A percentile compares a stretch with the other conserved stretches of the same genome.
These are phyloP conservation scores for Vaccinium myrtillus DNA, from an alignment of 148 eudicot genomes.

Conservation along the genomic window DNA sequence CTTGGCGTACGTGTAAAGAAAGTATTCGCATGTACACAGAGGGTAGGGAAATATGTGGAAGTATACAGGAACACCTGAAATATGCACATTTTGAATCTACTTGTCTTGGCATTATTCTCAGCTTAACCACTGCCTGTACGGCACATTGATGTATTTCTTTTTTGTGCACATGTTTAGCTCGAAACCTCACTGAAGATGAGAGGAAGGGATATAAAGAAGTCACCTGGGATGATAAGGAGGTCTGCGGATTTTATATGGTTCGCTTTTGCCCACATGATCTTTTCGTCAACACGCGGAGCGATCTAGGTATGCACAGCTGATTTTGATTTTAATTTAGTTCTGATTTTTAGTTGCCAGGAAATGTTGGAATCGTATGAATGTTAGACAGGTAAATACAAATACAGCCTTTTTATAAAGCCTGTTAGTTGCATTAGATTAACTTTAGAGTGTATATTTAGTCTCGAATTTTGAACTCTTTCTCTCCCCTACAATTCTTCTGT, in stretches of 20 bases:
- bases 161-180: constrained; percentile 44
- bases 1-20: not conserved
- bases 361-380: not conserved
- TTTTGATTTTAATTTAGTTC: not conserved
- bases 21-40: not conserved
- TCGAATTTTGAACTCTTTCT: not conserved
- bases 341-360: not conserved
- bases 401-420: not conserved
- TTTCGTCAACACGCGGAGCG: constrained; percentile 91
- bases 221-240: constrained; percentile 94
- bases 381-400: not conserved
- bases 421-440: not conserved
- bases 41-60: not conserved
- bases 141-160: not conserved
- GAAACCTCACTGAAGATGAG: constrained; percentile 93
- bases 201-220: constrained; percentile 80
- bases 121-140: not conserved
- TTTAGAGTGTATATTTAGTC: not conserved
- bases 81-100: not conserved
- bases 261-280: constrained; percentile 98
- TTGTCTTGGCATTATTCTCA: not conserved
- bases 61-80: not conserved
- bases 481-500: not conserved
- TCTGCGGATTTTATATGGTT: constrained; percentile 82
- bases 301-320: constrained; percentile 60